phyloP scores from a whole-genome alignment of 1,284 basidiomycete genomes.

The Cutaneotrichosporon dermatis region DNA sequence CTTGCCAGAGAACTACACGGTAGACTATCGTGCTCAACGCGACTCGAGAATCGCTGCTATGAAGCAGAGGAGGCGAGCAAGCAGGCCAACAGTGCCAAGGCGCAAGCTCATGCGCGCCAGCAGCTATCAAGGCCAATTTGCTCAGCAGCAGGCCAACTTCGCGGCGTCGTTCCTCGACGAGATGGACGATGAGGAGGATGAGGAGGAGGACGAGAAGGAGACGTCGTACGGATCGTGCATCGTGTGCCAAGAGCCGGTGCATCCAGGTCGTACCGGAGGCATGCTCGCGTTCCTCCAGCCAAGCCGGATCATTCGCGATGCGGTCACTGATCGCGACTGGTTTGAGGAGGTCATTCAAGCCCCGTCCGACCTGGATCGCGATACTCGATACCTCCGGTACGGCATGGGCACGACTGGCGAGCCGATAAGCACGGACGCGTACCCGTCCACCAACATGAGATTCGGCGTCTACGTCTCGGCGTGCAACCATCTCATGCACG shows the following conservation, averaged over 20 bases:
- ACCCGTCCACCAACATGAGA: constrained; percentile 65
- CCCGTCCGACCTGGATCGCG: constrained; percentile 64
- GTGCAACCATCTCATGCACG: constrained; percentile 97
- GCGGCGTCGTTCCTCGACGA: constrained; percentile 41
- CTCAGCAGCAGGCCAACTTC: constrained; percentile 81
- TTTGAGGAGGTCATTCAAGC: constrained; percentile 70
- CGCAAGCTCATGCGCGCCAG: constrained; percentile 55
- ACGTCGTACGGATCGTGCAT: constrained; percentile 84
- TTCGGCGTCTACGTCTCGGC: constrained; percentile 86
- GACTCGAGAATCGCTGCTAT: constrained; percentile 24
- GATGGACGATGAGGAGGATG: constrained; percentile 58
- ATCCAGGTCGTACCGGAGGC: constrained; percentile 70
- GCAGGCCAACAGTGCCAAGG: constrained; percentile 50
- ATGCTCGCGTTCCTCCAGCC: constrained; percentile 85
- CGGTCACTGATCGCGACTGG: constrained; percentile 64
- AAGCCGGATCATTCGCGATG: constrained; percentile 76
- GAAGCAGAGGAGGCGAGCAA: constrained; percentile 51
- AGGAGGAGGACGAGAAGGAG: constrained; percentile 51
- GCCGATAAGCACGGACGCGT: constrained; percentile 52
- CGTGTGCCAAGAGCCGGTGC: constrained; percentile 93
- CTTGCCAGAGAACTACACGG: constrained; percentile 50
- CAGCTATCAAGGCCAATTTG: constrained; percentile 90
- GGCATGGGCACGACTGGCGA: constrained; percentile 33
- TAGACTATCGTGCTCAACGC: constrained; percentile 49
- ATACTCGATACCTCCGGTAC: constrained; percentile 33